A percentile compares a stretch with the other conserved stretches of the same genome.
Conservation (phyloP, 2,329 filamentous ascomycete genomes). For the Dothidotthia symphoricarpi region DNA sequence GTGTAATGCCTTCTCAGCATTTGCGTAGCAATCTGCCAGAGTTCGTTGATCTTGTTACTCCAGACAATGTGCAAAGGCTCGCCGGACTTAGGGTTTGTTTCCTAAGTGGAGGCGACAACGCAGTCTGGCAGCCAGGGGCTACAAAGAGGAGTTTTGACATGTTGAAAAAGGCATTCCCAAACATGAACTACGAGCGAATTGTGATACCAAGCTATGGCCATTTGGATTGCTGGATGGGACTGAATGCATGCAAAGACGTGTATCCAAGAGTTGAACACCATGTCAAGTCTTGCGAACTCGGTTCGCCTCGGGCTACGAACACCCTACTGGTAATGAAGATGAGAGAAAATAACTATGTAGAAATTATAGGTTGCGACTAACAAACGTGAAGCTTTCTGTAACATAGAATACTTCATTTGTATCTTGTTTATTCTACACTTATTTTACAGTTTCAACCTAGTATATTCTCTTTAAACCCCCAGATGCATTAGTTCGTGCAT, state of each 20-base stretch:
- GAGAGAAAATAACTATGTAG: no score
- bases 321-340: no score
- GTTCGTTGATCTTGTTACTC: constrained; percentile 7
- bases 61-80: constrained; percentile 8
- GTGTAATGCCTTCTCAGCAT: constrained; percentile 25
- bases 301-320: no score
- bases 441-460: no score
- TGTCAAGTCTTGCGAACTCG: constrained; percentile 3
- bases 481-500: no score
- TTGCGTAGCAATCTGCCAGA: constrained; percentile 5
- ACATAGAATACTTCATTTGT: no score
- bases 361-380: no score
- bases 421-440: no score
- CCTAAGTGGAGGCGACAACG: constrained; percentile 42
- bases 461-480: no score
- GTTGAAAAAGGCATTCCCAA: constrained; percentile 54
- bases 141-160: constrained; percentile 57
- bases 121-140: constrained; percentile 54
- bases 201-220: constrained; percentile 61
- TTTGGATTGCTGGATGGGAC: constrained; percentile 63
- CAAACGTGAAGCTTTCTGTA: no score
- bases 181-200: constrained; percentile 49
- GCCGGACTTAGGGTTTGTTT: constrained; percentile 13
- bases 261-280: constrained; percentile 51
- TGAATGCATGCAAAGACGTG: constrained; percentile 58